A percentile compares a stretch with the other conserved stretches of the same genome.
Evolutionary conservation across 768 basidiomycete genomes (phyloP).

Genomic region (Panaeolus papilionaceus): DNA sequence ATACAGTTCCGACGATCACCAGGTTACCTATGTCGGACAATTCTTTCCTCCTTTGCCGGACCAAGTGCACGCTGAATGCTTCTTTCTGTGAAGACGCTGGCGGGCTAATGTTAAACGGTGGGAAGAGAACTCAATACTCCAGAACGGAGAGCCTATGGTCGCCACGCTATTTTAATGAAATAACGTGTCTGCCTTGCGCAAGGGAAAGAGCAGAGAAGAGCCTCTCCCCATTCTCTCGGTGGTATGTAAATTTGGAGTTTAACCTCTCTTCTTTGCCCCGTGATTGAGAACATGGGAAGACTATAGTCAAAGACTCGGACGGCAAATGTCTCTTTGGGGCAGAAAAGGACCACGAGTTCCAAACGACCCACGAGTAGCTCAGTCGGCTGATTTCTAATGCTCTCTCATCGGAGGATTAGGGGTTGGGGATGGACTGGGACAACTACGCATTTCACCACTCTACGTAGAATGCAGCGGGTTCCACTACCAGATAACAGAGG

Average conservation of each 20-base stretch:
- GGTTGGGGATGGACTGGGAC: not conserved
- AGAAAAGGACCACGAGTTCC: not conserved
- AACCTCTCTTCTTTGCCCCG: not conserved
- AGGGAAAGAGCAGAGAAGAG: not conserved
- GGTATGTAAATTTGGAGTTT: constrained; percentile 5
- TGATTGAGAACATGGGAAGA: not conserved
- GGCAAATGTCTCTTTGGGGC: not conserved
- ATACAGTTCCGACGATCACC: constrained; percentile 1
- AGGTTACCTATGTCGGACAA: not conserved
- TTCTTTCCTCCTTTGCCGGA: not conserved
- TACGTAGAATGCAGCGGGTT: not conserved
- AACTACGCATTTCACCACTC: not conserved
- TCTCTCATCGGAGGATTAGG: not conserved
- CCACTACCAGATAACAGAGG: not conserved
- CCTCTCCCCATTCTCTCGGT: not conserved
- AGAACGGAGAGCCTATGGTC: not conserved
- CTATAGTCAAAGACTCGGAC: not conserved
- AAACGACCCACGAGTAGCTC: not conserved
- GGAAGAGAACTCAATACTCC: not conserved
- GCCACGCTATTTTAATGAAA: constrained; percentile 8
- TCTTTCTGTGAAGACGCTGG: constrained; percentile 2
- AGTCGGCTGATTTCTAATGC: constrained; percentile 1
- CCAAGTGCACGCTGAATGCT: not conserved
- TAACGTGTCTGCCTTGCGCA: not conserved
- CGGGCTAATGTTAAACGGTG: not conserved